Base-by-base conservation (phyloP, 169 alveolate species). In the Plasmodium blacklocki region DNA sequence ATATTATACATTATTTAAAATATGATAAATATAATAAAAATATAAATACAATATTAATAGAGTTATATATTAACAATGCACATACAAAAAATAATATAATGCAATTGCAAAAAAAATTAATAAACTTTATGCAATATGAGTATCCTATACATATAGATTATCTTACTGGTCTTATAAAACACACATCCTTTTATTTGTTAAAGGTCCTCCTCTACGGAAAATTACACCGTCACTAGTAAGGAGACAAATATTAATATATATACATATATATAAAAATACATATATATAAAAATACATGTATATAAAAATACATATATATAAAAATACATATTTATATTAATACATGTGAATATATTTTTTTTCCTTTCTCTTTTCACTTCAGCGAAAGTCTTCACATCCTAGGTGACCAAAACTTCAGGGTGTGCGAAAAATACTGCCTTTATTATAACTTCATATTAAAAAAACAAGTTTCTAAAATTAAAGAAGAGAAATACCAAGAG, bases 351-450 rank as follows among this genome's bases (percentile, higher is more conserved):
- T 49, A 19, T 26, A 49, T n/a, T 47, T 1, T n/a, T 49, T 29
- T 43, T 54, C 39, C 56, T 39, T 2, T 68, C 15, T 6, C 8
- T 32, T 58, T 64, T 49, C 32, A 7, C 3, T 19, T 12, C 23
- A 80, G 90, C 60, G 90, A 80, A 7, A 80, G 90, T 11, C 29
- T 80, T 15, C 56, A 14, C 23, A 80, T 80, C 29, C 73, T 80
- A 9, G 15, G 39, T 3, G 43, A 68, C 2, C 54, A 80, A 47
- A 70, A 45, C 64, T 23, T 80, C n/a, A 3, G 50, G 39, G 43
- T 68, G 49, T 80, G 85, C 32, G 90, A 80, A 43, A 67, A 67
- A 66, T 80, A 80, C 39, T 80, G 90, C 49, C 73, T 26, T 9
- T 68, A 80, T 45, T 62, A 67, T 21, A 80, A 62, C 73, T 49